phyloP scores from a whole-genome alignment of 164 flowering plant species.

The Litsea cubeba region DNA sequence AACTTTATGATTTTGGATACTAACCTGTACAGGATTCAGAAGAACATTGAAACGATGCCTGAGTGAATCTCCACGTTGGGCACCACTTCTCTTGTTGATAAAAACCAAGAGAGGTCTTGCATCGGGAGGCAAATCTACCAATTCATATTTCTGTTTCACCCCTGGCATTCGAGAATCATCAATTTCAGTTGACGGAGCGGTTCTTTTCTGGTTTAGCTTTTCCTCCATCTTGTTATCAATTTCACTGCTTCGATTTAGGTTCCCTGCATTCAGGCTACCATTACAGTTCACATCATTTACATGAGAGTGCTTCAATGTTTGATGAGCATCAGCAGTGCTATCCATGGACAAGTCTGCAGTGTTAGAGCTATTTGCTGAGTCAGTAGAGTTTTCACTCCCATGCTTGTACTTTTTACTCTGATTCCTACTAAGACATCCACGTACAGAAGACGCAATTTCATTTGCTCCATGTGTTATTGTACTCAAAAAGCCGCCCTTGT shows the following conservation, averaged over 20 bases:
- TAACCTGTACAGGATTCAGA: conserved; percentile 93
- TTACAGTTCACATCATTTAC: conserved; percentile 41
- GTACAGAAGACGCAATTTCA: conserved; percentile 89
- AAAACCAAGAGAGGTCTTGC: conserved; percentile 89
- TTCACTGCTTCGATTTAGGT: conserved; percentile 26
- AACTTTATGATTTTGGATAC: conserved; percentile 1
- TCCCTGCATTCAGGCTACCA: conserved; percentile 29
- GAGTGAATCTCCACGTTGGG: conserved; percentile 83
- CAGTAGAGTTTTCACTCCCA: conserved; percentile 54
- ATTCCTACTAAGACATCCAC: conserved; percentile 71
- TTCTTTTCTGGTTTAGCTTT: conserved; percentile 38
- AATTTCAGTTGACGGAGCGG: conserved; percentile 39
- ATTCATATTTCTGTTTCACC: conserved; percentile 59
- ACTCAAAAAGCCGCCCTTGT: conserved; percentile 50
- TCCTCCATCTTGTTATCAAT: conserved; percentile 36
- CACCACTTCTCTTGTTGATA: conserved; percentile 95
- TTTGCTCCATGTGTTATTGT: conserved; percentile 96
- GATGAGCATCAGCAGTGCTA: conserved; percentile 38
- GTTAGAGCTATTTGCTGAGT: conserved; percentile 37
- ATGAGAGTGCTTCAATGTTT: conserved; percentile 35
- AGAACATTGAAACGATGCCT: conserved; percentile 75
- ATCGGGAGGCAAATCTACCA: conserved; percentile 80
- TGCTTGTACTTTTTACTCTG: conserved; percentile 60
- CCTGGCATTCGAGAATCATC: conserved; percentile 46
- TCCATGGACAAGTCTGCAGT: conserved; percentile 50